Evolutionary conservation across 1,284 basidiomycete species (phyloP).

Genomic region (Tetrapyrgos nigripes): DNA sequence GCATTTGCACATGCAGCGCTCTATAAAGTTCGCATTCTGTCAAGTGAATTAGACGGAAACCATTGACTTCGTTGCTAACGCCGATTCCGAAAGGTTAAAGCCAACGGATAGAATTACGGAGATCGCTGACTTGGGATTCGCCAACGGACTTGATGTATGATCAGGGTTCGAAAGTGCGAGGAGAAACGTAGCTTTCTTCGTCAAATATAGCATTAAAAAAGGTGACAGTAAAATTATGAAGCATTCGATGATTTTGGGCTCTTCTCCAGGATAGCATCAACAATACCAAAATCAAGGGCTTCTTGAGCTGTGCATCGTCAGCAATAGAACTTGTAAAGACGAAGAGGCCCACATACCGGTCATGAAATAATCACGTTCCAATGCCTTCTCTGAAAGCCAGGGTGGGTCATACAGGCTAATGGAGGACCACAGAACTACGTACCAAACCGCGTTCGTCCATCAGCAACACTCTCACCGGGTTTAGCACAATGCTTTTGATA

Average conservation of each 20-base stretch:
- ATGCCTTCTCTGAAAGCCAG: constrained; percentile 72
- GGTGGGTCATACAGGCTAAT: constrained; percentile 21
- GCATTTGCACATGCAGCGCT: no score
- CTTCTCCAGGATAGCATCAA: constrained; percentile 87
- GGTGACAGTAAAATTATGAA: not conserved
- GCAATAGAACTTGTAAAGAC: constrained; percentile 22
- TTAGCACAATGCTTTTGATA: constrained; percentile 82
- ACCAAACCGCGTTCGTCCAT: constrained; percentile 83
- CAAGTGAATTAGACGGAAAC: no score
- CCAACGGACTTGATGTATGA: no score
- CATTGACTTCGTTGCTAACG: no score
- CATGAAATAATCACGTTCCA: constrained; percentile 96
- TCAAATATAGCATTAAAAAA: not conserved
- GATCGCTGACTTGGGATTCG: no score
- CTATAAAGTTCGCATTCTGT: no score
- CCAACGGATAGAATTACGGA: no score
- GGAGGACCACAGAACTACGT: constrained; percentile 31
- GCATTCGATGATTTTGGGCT: constrained; percentile 49
- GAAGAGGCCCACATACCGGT: constrained; percentile 60
- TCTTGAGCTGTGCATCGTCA: constrained; percentile 67
- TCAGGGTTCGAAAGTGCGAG: no score
- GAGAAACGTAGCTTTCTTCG: no score
- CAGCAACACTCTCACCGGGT: constrained; percentile 66
- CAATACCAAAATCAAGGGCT: constrained; percentile 88
- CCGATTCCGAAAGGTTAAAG: no score